Conservation (phyloP, 495 filamentous ascomycete species). For the Apodospora peruviana region DNA sequence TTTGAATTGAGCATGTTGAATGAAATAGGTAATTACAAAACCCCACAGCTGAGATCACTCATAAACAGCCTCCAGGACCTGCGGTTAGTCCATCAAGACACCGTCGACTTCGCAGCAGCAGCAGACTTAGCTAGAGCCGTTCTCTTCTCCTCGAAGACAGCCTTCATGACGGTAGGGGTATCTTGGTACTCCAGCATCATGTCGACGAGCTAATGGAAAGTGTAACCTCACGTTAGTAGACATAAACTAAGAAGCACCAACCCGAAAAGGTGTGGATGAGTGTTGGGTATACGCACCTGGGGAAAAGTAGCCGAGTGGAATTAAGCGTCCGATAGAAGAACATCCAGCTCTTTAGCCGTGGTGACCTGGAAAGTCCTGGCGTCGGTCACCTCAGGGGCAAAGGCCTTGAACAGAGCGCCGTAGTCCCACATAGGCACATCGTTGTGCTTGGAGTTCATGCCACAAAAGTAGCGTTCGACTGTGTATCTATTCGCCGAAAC, state of each 20-base stretch:
- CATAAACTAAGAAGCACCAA: not conserved
- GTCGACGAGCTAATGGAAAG: conserved; percentile 12
- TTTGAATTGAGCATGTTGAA: too few relatives aligned
- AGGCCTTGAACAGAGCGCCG: conserved; percentile 29
- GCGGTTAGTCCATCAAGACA: too few relatives aligned
- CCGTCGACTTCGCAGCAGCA: too few relatives aligned
- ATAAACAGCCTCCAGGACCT: too few relatives aligned
- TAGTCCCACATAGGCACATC: conserved; percentile 44
- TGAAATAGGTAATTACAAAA: too few relatives aligned
- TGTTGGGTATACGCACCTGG: conserved; percentile 24
- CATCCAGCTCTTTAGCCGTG: conserved; percentile 31
- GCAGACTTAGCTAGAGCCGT: too few relatives aligned
- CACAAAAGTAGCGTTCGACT: conserved; percentile 47
- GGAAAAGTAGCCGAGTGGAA: conserved; percentile 31
- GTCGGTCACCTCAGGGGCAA: conserved; percentile 25
- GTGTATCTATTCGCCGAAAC: conserved; percentile 35
- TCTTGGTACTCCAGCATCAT: conserved; percentile 17
- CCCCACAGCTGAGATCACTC: too few relatives aligned
- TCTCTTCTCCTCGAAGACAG: conserved; percentile 9
- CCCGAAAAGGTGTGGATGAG: too few relatives aligned
- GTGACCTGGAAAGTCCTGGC: conserved; percentile 27
- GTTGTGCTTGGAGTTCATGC: conserved; percentile 43
- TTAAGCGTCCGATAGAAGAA: conserved; percentile 28
- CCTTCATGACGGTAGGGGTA: conserved; percentile 11
- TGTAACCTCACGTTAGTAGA: not conserved